These are phyloP conservation scores for Zygoascus sp. DNA, from an alignment of 1,139 yeast species.

Conservation along the genomic window DNA sequence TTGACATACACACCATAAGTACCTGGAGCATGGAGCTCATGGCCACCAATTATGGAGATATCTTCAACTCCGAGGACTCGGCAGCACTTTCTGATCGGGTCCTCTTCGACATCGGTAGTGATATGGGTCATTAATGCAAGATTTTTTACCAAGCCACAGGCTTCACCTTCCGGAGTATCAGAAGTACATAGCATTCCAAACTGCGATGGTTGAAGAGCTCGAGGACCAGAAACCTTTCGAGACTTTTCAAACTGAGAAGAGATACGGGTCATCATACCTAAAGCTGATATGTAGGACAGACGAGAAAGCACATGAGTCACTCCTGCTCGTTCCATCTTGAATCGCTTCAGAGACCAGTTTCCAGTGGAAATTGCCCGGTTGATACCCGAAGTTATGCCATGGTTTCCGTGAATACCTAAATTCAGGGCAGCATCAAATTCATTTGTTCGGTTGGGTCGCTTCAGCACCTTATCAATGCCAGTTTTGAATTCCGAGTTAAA, in stretches of 20 bases:
- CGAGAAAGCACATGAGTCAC: constrained; percentile 94
- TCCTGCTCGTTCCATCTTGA: constrained; percentile 99
- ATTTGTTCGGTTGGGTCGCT: constrained; percentile 89
- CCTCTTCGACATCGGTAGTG: constrained; percentile 96
- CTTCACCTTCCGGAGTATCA: constrained; percentile 99
- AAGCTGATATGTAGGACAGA: constrained; percentile 85
- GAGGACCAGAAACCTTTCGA: constrained; percentile 96
- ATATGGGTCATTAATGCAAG: constrained; percentile 97
- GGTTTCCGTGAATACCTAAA: constrained; percentile 84
- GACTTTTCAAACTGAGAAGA: constrained; percentile 97
- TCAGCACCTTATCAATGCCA: constrained; percentile 86
- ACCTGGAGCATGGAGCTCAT: constrained; percentile 69
- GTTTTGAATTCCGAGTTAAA: constrained; percentile 93
- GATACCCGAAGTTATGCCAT: constrained; percentile 80
- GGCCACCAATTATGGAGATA: constrained; percentile 73
- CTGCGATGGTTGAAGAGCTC: constrained; percentile 98
- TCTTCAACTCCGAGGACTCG: constrained; percentile 86
- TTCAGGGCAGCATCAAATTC: constrained; percentile 91
- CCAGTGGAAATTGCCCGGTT: constrained; percentile 98
- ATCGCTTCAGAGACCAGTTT: constrained; percentile 96
- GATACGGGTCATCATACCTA: constrained; percentile 99
- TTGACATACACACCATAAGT: constrained; percentile 83
- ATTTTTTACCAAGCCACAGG: constrained; percentile 97
- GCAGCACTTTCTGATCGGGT: constrained; percentile 74
- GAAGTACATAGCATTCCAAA: constrained; percentile 99